Evolutionary conservation across 164 flowering plant species (phyloP), one percentile per base, ranked within the genome.

Genomic region (Pachysandra terminalis): DNA sequence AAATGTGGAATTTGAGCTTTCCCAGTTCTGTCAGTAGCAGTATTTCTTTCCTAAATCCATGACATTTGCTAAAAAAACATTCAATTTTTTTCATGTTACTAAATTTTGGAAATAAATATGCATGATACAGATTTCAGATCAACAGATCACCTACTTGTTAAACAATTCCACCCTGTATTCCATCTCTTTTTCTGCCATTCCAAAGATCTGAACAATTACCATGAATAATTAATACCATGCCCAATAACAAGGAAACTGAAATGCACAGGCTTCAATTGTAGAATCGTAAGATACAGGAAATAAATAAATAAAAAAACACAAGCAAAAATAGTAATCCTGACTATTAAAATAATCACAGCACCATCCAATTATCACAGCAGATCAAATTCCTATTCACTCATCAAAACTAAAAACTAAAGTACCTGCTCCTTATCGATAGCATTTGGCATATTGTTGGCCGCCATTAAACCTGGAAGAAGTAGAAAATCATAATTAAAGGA

Each of bases 101-200:
- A 17, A 27, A 23, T 9, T 9, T 9, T 26, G 14, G 9, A 56
- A 10, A 23, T 12, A 56, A 23, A 15, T 13, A 9, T 1, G 0
- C 13, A n/a, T n/a, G 17, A 58, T 19, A 40, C 4, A 56, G 27
- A 35, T 61, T 19, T n/a, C 25, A 2, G 54, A 19, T n/a, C n/a
- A 12, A n/a, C 8, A 19, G 8, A 5, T 26, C 21, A 68, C 87
- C 48, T 73, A 91, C 97, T 80, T 86, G 87, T 91, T 91, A 74
- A 91, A 91, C 71, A 91, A 64, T 71, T 91, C 97, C 9, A 89
- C 97, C 68, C 89, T 78, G 41, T 89, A 91, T 72, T 91, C 97
- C 97, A 91, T 91, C 85, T 91, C 97, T 67, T 82, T 86, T 67
- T 83, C 86, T 14, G 93, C 93, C 93, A 91, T 84, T 24, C 85